These are phyloP conservation scores for Fusarium sp. DNA, from an alignment of 2,329 filamentous ascomycete species.

Conservation along the genomic window DNA sequence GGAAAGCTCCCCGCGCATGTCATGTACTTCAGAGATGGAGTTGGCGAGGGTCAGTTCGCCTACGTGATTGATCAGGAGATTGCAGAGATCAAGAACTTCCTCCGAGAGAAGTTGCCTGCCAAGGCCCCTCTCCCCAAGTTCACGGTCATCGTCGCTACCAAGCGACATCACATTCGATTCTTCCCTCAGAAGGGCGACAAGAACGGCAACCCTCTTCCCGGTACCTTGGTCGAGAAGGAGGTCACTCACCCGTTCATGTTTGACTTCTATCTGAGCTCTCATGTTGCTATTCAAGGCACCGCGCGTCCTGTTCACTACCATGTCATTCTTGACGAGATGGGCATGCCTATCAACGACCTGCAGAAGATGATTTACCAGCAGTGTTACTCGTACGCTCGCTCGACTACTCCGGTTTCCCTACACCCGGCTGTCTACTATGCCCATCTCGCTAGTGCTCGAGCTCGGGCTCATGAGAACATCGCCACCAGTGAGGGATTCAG, in stretches of 20 bases:
- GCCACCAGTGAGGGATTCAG: constrained; percentile 59
- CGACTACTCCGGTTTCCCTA: constrained; percentile 90
- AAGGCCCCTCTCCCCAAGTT: constrained; percentile 69
- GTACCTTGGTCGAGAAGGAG: constrained; percentile 87
- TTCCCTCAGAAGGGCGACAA: constrained; percentile 81
- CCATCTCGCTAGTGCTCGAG: constrained; percentile 86
- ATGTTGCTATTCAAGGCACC: constrained; percentile 89
- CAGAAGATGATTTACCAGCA: constrained; percentile 95
- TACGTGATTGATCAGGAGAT: constrained; percentile 87
- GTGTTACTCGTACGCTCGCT: constrained; percentile 92
- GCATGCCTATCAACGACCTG: constrained; percentile 74
- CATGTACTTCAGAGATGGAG: constrained; percentile 94
- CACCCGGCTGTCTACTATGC: constrained; percentile 96
- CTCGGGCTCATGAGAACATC: constrained; percentile 76
- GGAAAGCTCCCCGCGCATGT: constrained; percentile 72
- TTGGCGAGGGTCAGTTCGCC: constrained; percentile 86
- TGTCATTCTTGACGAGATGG: constrained; percentile 85
- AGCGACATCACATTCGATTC: constrained; percentile 94
- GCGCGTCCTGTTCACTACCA: constrained; percentile 93
- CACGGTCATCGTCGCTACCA: constrained; percentile 89
- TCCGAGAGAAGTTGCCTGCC: constrained; percentile 55
- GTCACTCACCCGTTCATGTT: constrained; percentile 93
- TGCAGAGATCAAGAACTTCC: constrained; percentile 71
- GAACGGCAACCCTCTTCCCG: constrained; percentile 86
- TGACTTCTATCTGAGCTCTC: constrained; percentile 79